Evolutionary conservation across 306 rosid species (phyloP).

Genomic region (Chamaecrista fasciculata): DNA sequence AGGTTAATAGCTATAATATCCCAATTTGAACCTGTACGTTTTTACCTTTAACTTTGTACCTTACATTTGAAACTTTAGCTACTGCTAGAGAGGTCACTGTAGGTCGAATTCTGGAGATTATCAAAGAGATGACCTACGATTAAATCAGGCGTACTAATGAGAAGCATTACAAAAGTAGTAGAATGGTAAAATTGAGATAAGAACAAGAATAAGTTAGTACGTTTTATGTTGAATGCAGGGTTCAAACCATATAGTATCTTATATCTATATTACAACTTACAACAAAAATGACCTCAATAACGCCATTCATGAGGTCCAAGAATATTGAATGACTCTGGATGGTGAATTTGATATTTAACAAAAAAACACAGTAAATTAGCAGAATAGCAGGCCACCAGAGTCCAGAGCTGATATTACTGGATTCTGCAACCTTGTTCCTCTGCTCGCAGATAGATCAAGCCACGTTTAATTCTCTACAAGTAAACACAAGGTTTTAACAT

Average conservation of each 20-base stretch:
- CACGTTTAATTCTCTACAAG: slow-evolving; percentile 78
- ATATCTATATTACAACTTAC: neutral
- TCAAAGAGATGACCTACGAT: too few species aligned
- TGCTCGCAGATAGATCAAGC: slow-evolving; percentile 57
- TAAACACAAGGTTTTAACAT: too few species aligned
- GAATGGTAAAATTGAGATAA: neutral
- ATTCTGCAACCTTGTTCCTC: slow-evolving; percentile 72
- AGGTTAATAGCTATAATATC: too few species aligned
- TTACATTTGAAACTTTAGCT: too few species aligned
- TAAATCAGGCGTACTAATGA: neutral
- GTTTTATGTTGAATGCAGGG: slow-evolving; percentile 15
- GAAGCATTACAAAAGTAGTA: neutral
- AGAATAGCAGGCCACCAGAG: slow-evolving; percentile 3
- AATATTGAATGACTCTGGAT: slow-evolving; percentile 49
- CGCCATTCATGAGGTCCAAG: slow-evolving; percentile 56
- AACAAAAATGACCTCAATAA: slow-evolving; percentile 44
- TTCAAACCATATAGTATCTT: neutral
- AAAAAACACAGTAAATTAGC: slow-evolving; percentile 21
- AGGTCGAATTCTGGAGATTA: too few species aligned
- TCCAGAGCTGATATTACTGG: slow-evolving; percentile 45
- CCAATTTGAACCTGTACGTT: too few species aligned
- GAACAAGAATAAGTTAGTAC: neutral
- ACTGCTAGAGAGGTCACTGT: too few species aligned
- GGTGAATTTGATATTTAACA: slow-evolving; percentile 32
- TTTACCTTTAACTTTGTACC: too few species aligned